Evolutionary conservation across 176 grass and related monocot genomes (phyloP).

Genomic region (Juncus effusus): DNA sequence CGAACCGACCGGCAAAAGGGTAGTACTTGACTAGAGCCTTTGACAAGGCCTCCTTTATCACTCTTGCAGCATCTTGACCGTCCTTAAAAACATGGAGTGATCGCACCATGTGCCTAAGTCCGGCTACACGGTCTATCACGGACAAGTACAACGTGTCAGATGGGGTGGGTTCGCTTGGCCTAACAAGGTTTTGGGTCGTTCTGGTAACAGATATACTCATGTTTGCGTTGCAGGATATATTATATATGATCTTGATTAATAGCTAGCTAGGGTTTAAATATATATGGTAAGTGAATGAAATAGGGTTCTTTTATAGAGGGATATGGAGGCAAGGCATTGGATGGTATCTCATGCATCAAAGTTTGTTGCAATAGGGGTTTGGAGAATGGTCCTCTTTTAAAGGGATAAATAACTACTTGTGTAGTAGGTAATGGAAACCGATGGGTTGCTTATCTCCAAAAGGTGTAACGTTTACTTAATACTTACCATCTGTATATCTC

Average conservation of each 20-base stretch:
- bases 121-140: slow-evolving; percentile 65
- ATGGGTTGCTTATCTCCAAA: neutral
- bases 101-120: slow-evolving; percentile 65
- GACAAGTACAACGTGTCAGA: slow-evolving; percentile 53
- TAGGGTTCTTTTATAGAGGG: too few species aligned
- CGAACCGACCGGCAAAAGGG: slow-evolving; percentile 65
- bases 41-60: slow-evolving; percentile 45
- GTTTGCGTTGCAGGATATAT: neutral
- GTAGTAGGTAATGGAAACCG: neutral
- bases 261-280: too few species aligned
- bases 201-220: slow-evolving; percentile 50
- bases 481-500: neutral
- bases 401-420: too few species aligned
- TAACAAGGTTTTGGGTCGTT: slow-evolving; percentile 40
- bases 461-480: neutral
- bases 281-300: too few species aligned
- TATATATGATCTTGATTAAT: neutral
- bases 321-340: too few species aligned
- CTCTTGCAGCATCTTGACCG: slow-evolving; percentile 4
- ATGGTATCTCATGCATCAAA: too few species aligned
- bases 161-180: slow-evolving; percentile 42
- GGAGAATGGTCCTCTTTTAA: too few species aligned
- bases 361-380: too few species aligned
- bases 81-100: slow-evolving; percentile 60
- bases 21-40: slow-evolving; percentile 68